A percentile compares a stretch with the other conserved stretches of the same genome.
phyloP scores from a whole-genome alignment of 2,329 filamentous ascomycete genomes.

The Aspergillus sp. region DNA sequence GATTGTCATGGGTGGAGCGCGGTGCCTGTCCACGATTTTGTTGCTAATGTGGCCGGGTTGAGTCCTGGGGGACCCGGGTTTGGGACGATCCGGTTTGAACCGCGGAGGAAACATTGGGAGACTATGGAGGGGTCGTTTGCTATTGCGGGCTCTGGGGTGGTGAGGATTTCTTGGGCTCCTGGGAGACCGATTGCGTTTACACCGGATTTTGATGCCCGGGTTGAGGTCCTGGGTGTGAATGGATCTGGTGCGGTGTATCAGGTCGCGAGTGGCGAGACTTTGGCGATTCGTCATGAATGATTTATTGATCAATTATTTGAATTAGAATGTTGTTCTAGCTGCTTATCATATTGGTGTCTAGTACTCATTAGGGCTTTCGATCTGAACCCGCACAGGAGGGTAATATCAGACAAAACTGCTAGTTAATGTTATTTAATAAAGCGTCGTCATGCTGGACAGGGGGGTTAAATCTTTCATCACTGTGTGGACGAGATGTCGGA shows the following conservation, averaged over 20 bases:
- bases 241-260: slow-evolving; percentile 21
- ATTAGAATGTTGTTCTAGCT: no score
- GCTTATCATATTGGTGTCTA: no score
- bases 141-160: not conserved
- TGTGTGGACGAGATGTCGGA: no score
- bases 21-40: slow-evolving; percentile 10
- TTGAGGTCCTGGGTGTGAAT: not conserved
- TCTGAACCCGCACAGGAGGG: no score
- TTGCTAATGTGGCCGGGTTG: slow-evolving; percentile 7
- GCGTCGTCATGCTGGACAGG: no score
- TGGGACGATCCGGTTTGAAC: slow-evolving; percentile 3
- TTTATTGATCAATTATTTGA: no score
- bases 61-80: slow-evolving; percentile 1
- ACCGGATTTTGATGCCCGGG: slow-evolving; percentile 14
- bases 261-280: no score
- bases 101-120: not conserved
- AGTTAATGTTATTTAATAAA: no score
- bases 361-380: no score
- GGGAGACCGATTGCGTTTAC: not conserved
- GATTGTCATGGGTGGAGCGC: slow-evolving; percentile 15
- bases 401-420: no score
- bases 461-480: no score
- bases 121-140: not conserved
- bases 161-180: not conserved
- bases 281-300: no score